These are phyloP conservation scores for Sugiyamaella castrensis DNA, from an alignment of 1,139 yeast species.

Conservation along the genomic window DNA sequence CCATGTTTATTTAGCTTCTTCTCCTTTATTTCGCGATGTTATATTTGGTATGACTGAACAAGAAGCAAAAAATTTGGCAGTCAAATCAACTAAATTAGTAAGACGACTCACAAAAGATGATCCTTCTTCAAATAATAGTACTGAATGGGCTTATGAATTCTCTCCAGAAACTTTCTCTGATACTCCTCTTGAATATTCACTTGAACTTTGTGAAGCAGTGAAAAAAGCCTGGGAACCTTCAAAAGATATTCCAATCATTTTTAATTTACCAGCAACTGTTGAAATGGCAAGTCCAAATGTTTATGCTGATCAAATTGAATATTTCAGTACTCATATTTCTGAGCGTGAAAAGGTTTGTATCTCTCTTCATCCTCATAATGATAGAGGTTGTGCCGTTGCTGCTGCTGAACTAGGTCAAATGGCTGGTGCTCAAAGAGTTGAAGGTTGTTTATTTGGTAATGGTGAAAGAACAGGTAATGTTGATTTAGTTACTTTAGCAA, in stretches of 20 bases:
- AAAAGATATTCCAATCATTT: constrained; percentile 78
- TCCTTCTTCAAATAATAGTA: constrained; percentile 63
- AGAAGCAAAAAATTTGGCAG: constrained; percentile 77
- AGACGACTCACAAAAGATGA: constrained; percentile 86
- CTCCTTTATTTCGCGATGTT: constrained; percentile 85
- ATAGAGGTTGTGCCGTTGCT: constrained; percentile 97
- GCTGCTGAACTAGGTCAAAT: constrained; percentile 91
- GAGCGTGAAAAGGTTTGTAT: constrained; percentile 85
- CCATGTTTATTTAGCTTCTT: constrained; percentile 88
- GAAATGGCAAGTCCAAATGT: constrained; percentile 93
- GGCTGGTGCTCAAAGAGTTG: constrained; percentile 98
- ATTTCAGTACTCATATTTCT: constrained; percentile 70
- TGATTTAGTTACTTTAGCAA: constrained; percentile 87
- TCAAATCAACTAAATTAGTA: constrained; percentile 76
- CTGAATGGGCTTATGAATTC: constrained; percentile 81
- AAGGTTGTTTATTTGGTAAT: constrained; percentile 95
- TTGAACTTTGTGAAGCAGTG: constrained; percentile 92
- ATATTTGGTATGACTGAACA: constrained; percentile 83
- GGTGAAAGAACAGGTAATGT: constrained; percentile 99
- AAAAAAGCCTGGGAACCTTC: constrained; percentile 90
- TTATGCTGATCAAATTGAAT: constrained; percentile 95
- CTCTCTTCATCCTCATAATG: constrained; percentile 94
- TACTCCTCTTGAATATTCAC: constrained; percentile 77
- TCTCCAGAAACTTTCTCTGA: constrained; percentile 96
- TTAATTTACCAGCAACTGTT: constrained; percentile 98